Evolutionary conservation across 2,329 filamentous ascomycete genomes (phyloP).

Genomic region (Xylariaceae sp.): DNA sequence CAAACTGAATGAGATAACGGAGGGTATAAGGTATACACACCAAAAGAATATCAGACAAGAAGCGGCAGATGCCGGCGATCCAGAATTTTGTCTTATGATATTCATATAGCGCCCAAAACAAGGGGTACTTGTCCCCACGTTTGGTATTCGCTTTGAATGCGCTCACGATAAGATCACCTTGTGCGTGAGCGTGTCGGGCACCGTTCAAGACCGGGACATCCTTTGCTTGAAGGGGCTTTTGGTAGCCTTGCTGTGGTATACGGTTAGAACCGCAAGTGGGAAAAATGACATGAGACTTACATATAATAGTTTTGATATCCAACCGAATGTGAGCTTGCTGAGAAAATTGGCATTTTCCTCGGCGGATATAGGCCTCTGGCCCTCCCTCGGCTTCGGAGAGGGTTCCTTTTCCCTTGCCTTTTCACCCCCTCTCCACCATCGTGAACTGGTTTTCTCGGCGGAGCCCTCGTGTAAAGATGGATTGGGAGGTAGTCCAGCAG

Average conservation of each 20-base stretch:
- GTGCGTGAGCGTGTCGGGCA: constrained; percentile 61
- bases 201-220: constrained; percentile 87
- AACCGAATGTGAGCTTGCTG: constrained; percentile 72
- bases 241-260: constrained; percentile 54
- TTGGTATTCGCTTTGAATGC: constrained; percentile 63
- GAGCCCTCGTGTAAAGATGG: no score
- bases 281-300: constrained; percentile 36
- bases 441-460: no score
- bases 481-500: no score
- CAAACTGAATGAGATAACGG: constrained; percentile 78
- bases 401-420: no score
- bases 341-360: constrained; percentile 30
- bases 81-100: constrained; percentile 78
- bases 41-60: constrained; percentile 66
- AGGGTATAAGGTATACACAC: constrained; percentile 78
- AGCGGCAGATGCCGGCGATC: constrained; percentile 68
- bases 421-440: no score
- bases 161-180: constrained; percentile 59
- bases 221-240: constrained; percentile 70
- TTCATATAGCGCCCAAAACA: constrained; percentile 76
- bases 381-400: no score
- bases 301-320: constrained; percentile 79
- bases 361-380: neutral
- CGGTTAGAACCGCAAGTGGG: neutral
- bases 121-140: constrained; percentile 62